These are phyloP conservation scores for Hemileia vastatrix DNA, from an alignment of 1,284 basidiomycete species.

Conservation along the genomic window DNA sequence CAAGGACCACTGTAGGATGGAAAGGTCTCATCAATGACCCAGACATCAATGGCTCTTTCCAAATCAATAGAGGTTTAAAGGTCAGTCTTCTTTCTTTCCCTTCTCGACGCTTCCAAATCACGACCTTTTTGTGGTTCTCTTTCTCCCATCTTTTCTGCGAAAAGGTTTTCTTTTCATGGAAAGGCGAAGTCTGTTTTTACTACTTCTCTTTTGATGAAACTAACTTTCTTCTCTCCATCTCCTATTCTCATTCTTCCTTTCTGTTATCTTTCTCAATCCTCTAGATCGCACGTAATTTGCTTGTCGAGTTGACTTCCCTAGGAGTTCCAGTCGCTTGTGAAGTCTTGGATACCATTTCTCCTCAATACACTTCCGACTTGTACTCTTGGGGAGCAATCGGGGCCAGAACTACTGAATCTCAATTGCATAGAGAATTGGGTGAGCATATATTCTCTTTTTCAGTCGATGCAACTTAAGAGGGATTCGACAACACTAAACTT, in stretches of 20 bases:
- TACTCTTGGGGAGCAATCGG: slow-evolving; percentile 97
- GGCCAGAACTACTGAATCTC: slow-evolving; percentile 68
- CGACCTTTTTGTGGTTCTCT: too few relatives aligned
- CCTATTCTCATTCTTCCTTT: too few relatives aligned
- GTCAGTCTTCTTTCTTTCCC: too few relatives aligned
- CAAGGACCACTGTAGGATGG: slow-evolving; percentile 64
- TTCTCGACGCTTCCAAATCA: too few relatives aligned
- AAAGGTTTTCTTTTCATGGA: too few relatives aligned
- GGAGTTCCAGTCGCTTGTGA: slow-evolving; percentile 91
- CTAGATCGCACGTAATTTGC: slow-evolving; percentile 70
- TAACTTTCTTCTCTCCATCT: too few relatives aligned
- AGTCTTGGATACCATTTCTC: slow-evolving; percentile 59
- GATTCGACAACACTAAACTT: too few relatives aligned
- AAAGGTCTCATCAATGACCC: slow-evolving; percentile 65
- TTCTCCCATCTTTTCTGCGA: too few relatives aligned
- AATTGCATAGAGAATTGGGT: slow-evolving; percentile 47
- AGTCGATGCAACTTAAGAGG: too few relatives aligned
- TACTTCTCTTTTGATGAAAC: too few relatives aligned
- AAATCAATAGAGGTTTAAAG: slow-evolving; percentile 97
- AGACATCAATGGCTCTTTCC: slow-evolving; percentile 82
- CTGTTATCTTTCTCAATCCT: too few relatives aligned
- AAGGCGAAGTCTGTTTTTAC: too few relatives aligned
- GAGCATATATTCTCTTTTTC: slow-evolving; percentile 2
- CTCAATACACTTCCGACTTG: slow-evolving; percentile 55
- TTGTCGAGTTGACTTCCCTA: slow-evolving; percentile 75